These are phyloP conservation scores for Trichocomaceae sp. DNA, from an alignment of 2,329 filamentous ascomycete genomes.

Conservation along the genomic window DNA sequence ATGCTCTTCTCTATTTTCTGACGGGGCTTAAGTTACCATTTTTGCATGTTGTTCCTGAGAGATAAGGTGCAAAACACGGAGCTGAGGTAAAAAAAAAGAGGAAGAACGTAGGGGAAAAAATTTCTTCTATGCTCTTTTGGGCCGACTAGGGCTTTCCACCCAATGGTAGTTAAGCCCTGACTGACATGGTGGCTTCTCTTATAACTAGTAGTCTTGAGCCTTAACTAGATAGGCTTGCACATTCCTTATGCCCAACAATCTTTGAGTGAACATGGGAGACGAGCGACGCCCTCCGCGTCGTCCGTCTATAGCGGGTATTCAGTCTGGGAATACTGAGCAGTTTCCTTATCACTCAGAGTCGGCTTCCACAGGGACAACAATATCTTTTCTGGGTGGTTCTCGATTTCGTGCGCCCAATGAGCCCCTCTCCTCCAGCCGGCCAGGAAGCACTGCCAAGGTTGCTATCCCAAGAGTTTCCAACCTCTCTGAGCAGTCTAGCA, in stretches of 20 bases:
- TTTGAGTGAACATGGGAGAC: constrained; percentile 9
- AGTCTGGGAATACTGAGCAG: not conserved
- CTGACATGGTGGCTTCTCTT: constrained; percentile 3
- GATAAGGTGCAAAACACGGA: not conserved
- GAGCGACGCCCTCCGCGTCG: constrained; percentile 9
- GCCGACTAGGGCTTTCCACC: constrained; percentile 8
- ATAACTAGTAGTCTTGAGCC: not conserved
- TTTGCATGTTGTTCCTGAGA: not conserved
- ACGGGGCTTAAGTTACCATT: not conserved
- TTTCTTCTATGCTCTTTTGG: constrained; percentile 6
- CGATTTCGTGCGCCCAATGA: constrained; percentile 9
- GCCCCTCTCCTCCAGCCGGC: not conserved
- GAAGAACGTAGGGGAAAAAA: not conserved
- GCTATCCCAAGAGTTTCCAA: constrained; percentile 10
- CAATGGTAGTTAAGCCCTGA: not conserved
- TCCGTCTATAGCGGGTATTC: constrained; percentile 7
- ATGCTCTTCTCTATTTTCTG: not conserved
- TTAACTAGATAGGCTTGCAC: constrained; percentile 2
- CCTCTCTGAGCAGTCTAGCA: constrained; percentile 6
- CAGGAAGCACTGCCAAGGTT: constrained; percentile 9
- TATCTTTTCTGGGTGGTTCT: not conserved
- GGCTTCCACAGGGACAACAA: not conserved
- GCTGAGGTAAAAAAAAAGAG: not conserved
- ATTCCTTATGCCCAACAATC: not conserved
- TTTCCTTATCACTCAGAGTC: not conserved